Base-by-base conservation (phyloP, 805 yeast genomes). In the Candida silvicultrix region DNA sequence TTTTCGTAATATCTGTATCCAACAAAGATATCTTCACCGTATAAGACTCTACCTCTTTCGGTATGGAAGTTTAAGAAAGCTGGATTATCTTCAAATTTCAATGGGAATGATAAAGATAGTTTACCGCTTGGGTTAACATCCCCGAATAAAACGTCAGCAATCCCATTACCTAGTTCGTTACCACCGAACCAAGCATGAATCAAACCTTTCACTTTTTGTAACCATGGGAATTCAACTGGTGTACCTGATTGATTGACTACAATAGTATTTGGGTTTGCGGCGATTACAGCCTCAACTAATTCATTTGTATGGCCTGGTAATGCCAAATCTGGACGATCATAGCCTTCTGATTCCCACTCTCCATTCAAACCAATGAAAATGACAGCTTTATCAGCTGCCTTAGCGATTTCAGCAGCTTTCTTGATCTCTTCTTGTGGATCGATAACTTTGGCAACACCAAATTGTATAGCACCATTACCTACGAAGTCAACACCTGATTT, bases 21-120 rank as follows among this genome's bases (percentile, higher is more conserved):
- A 44, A 81, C 77, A 58, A 69, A 81, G 40, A 81, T 75, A 56
- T 80, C 85, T 59, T 82, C 88, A 48, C 86, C 85, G 53, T 81
- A 82, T 45, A 74, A 55, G 29, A 73, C 77, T 44, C 73, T 63
- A 39, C 85, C 84, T 55, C 70, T 69, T 55, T 73, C 74, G 10
- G 80, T 66, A 28, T 66, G 64, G 65, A 66, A 78, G 62, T 72
- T 77, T 55, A 77, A 61, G 60, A 59, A 80, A 0, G 83, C 71
- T 12, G 85, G 85, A 50, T 74, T 78, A 60, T 80, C 83, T 52
- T 74, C 70, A 41, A 68, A 53, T 49, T 62, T 68, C 45, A 65
- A 57, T 32, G 85, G 85, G 72, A 74, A 79, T 5, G 83, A 65
- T 49, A 80, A 57, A 2, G 83, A 65, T 45, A 80, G 64, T 56